Evolutionary conservation across 2,329 filamentous ascomycete genomes (phyloP).

Genomic region (Clonostachys rhizophaga): DNA sequence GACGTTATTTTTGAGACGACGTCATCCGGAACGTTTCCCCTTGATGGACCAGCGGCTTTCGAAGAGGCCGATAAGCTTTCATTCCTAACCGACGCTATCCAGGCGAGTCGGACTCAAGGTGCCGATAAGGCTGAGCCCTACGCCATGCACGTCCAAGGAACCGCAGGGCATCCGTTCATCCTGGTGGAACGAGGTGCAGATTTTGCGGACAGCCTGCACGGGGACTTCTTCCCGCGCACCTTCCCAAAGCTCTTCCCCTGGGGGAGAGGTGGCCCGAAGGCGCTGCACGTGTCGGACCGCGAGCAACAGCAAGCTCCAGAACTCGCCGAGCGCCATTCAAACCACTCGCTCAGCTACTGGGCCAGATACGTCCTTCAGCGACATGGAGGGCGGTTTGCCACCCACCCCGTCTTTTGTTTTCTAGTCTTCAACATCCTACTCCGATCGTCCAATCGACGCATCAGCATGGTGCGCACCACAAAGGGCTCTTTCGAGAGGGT

Average conservation of each 20-base stretch:
- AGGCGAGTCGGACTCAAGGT: no score
- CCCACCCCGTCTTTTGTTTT: neutral
- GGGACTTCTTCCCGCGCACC: slow-evolving; percentile 6
- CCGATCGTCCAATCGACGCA: neutral
- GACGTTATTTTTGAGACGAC: no score
- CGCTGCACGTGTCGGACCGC: no score
- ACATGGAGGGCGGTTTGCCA: neutral
- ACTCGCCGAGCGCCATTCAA: neutral
- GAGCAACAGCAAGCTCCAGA: no score
- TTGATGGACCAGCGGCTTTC: no score
- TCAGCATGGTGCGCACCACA: neutral
- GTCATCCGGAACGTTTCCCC: no score
- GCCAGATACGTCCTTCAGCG: neutral
- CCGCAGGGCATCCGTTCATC: slow-evolving; percentile 2
- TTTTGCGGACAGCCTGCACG: slow-evolving; percentile 6
- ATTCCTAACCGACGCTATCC: no score
- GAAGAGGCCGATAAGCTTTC: no score
- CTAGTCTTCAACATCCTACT: neutral
- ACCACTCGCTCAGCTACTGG: neutral
- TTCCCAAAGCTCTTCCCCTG: slow-evolving; percentile 7
- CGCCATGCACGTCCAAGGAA: no score
- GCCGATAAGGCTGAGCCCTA: no score
- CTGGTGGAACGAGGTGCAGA: slow-evolving; percentile 3
- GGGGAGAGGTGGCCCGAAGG: slow-evolving; percentile 1
- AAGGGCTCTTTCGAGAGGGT: neutral